Conservation (phyloP, 108 stramenopile genomes). For the Asterionellopsis glacialis region DNA sequence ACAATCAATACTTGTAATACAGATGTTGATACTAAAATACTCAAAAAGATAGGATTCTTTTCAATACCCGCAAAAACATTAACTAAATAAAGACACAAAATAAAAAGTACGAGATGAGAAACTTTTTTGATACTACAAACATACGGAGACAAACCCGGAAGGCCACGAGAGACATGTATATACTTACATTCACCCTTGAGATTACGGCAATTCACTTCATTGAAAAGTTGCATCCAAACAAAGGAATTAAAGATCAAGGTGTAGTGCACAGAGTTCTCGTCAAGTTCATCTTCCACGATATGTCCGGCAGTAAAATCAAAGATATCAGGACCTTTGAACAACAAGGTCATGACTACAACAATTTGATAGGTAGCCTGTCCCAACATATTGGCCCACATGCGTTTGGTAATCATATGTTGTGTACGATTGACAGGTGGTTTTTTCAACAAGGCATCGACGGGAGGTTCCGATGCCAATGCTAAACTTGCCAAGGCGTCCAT, state of each 20-base stretch:
- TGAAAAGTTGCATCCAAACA: slow-evolving; percentile 97
- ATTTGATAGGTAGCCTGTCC: slow-evolving; percentile 88
- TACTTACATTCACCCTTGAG: slow-evolving; percentile 76
- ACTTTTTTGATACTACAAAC: neutral
- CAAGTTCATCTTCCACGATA: slow-evolving; percentile 18
- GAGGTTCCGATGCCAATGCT: slow-evolving; percentile 94
- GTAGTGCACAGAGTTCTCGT: slow-evolving; percentile 73
- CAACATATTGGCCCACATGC: slow-evolving; percentile 92
- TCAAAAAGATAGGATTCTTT: slow-evolving; percentile 77
- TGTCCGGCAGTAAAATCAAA: slow-evolving; percentile 41
- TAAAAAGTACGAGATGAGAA: slow-evolving; percentile 6
- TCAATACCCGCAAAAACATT: slow-evolving; percentile 80
- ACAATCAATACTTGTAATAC: slow-evolving; percentile 88
- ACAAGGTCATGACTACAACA: slow-evolving; percentile 58
- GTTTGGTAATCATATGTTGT: slow-evolving; percentile 73
- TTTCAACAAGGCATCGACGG: slow-evolving; percentile 73
- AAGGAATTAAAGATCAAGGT: slow-evolving; percentile 96
- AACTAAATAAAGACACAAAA: slow-evolving; percentile 21
- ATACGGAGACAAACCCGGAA: neutral
- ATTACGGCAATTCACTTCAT: slow-evolving; percentile 91
- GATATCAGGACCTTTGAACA: slow-evolving; percentile 56
- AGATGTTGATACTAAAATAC: slow-evolving; percentile 75
- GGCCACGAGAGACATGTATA: too few relatives aligned
- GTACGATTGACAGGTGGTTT: slow-evolving; percentile 75
- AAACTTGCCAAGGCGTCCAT: slow-evolving; percentile 98